Evolutionary conservation across 2,329 filamentous ascomycete species (phyloP).

Genomic region (Fusarium poae): DNA sequence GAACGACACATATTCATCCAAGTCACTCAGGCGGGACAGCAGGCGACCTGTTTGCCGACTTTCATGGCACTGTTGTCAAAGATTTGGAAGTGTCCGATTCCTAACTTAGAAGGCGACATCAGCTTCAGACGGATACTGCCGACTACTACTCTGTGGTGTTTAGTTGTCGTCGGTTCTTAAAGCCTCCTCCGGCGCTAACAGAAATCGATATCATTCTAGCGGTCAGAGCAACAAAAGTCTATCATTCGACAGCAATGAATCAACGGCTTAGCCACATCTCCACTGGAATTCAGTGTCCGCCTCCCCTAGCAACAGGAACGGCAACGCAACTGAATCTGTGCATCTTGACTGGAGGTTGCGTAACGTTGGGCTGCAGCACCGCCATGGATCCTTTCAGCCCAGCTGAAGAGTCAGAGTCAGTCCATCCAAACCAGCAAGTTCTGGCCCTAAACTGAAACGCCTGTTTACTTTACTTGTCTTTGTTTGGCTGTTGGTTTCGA

Average conservation of each 20-base stretch:
- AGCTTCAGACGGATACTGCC: slow-evolving; percentile 2
- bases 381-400: slow-evolving; percentile 34
- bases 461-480: slow-evolving; percentile 15
- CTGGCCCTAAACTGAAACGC: slow-evolving; percentile 16
- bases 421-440: neutral
- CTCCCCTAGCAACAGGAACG: slow-evolving; percentile 37
- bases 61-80: slow-evolving; percentile 3
- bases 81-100: slow-evolving; percentile 2
- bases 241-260: slow-evolving; percentile 8
- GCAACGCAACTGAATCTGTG: slow-evolving; percentile 21
- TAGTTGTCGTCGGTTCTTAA: slow-evolving; percentile 2
- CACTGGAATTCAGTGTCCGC: slow-evolving; percentile 35
- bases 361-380: slow-evolving; percentile 44
- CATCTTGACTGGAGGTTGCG: slow-evolving; percentile 37
- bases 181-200: slow-evolving; percentile 17
- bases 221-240: slow-evolving; percentile 25
- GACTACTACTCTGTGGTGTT: slow-evolving; percentile 1
- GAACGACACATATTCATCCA: neutral
- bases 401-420: slow-evolving; percentile 27
- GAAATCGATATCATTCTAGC: slow-evolving; percentile 33
- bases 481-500: slow-evolving; percentile 10
- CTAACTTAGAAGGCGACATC: neutral
- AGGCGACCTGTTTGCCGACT: slow-evolving; percentile 8
- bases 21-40: slow-evolving; percentile 1
- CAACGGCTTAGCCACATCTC: slow-evolving; percentile 6